phyloP scores from a whole-genome alignment of 2,329 filamentous ascomycete genomes.

The Microdochium bolleyi region DNA sequence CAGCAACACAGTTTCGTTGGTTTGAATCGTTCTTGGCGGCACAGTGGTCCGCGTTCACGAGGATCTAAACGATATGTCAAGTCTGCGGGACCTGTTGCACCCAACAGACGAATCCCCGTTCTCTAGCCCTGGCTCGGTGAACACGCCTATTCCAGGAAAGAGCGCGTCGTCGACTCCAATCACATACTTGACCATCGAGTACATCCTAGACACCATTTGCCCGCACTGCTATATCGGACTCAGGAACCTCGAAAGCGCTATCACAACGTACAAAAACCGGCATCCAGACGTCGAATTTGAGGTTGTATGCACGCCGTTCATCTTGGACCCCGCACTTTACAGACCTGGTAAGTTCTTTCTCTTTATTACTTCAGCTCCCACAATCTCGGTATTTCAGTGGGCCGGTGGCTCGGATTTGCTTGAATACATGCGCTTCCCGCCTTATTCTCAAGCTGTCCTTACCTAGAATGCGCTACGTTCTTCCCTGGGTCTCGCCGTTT shows the following conservation, averaged over 20 bases:
- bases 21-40: neutral
- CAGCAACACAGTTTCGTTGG: neutral
- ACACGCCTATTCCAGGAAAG: neutral
- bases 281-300: constrained; percentile 37
- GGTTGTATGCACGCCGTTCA: constrained; percentile 37
- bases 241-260: constrained; percentile 35
- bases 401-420: neutral
- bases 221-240: constrained; percentile 44
- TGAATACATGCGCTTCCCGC: neutral
- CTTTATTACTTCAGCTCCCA: neutral
- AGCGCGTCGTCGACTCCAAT: constrained; percentile 7
- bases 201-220: constrained; percentile 42
- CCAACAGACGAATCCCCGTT: constrained; percentile 8
- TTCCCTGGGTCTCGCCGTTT: too few relatives aligned
- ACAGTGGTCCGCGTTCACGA: neutral
- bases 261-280: constrained; percentile 26
- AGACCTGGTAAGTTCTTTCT: constrained; percentile 8
- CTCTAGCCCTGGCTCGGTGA: neutral
- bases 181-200: constrained; percentile 29
- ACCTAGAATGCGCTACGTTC: too few relatives aligned
- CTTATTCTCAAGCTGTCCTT: neutral
- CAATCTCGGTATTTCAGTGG: neutral
- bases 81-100: constrained; percentile 17
- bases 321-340: constrained; percentile 29
- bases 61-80: constrained; percentile 11